Conservation (phyloP, 2,329 filamentous ascomycete genomes). For the Periconia sp. region DNA sequence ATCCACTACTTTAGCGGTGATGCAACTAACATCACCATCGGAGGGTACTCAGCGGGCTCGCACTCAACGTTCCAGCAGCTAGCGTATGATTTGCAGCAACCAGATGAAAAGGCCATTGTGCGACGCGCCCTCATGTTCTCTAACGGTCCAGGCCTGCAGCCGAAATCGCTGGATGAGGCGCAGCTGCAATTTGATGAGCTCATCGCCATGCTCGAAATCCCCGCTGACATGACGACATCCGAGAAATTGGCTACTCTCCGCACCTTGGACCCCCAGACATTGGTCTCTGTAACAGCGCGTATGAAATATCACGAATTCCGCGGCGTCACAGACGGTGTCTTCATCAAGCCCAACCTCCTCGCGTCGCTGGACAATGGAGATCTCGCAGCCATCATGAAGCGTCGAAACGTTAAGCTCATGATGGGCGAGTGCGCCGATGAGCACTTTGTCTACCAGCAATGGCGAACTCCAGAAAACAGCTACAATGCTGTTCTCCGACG, state of each 20-base stretch:
- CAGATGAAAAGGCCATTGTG: slow-evolving; percentile 51
- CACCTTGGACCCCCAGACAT: slow-evolving; percentile 35
- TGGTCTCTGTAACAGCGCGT: slow-evolving; percentile 47
- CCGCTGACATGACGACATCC: slow-evolving; percentile 36
- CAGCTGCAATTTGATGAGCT: slow-evolving; percentile 58
- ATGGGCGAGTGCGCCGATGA: slow-evolving; percentile 60
- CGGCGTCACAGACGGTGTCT: slow-evolving; percentile 53
- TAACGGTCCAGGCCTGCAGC: slow-evolving; percentile 57
- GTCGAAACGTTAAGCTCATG: slow-evolving; percentile 52
- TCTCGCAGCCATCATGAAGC: slow-evolving; percentile 50
- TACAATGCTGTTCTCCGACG: slow-evolving; percentile 48
- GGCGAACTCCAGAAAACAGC: slow-evolving; percentile 50
- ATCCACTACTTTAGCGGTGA: slow-evolving; percentile 56
- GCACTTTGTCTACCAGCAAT: slow-evolving; percentile 54
- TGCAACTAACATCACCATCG: slow-evolving; percentile 54
- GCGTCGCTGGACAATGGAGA: slow-evolving; percentile 51
- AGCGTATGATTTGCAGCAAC: slow-evolving; percentile 56
- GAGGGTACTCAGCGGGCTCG: slow-evolving; percentile 59
- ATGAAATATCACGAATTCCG: slow-evolving; percentile 58
- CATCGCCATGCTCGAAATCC: slow-evolving; percentile 48
- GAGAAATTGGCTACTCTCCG: slow-evolving; percentile 54
- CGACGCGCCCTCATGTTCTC: slow-evolving; percentile 57
- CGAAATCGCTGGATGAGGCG: slow-evolving; percentile 50
- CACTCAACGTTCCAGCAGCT: slow-evolving; percentile 61
- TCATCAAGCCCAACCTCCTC: slow-evolving; percentile 50